These are phyloP conservation scores for Lanmaoa pseudosensibilis DNA, from an alignment of 768 basidiomycete genomes.

Conservation along the genomic window DNA sequence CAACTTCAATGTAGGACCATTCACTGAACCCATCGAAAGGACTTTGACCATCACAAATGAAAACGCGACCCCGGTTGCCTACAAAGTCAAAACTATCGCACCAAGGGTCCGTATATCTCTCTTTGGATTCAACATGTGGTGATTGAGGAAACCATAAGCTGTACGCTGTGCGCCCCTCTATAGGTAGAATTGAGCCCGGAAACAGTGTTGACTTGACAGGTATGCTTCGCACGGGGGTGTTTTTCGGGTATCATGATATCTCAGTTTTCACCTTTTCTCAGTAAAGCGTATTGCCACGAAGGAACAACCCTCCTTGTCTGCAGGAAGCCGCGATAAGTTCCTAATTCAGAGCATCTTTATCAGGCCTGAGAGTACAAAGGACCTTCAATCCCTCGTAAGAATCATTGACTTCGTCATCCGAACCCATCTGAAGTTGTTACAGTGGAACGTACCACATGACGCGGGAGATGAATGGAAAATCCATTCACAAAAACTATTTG, in stretches of 20 bases:
- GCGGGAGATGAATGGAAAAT: background rate
- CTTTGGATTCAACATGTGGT: background rate
- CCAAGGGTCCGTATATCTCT: conserved; percentile 63
- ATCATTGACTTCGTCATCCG: no score
- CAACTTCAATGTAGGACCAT: conserved; percentile 80
- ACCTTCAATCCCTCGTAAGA: no score
- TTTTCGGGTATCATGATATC: background rate
- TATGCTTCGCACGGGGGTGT: conserved; percentile 38
- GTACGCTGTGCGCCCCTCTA: conserved; percentile 91
- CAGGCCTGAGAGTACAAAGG: conserved; percentile 71
- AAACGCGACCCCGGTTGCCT: conserved; percentile 84
- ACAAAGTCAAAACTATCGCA: conserved; percentile 98
- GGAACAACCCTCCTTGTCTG: conserved; percentile 70
- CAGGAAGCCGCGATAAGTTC: conserved; percentile 99
- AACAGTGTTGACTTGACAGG: conserved; percentile 88
- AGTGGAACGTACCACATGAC: no score
- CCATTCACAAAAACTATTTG: background rate
- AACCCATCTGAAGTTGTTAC: conserved; percentile 41
- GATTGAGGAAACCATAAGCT: conserved; percentile 44
- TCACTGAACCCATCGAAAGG: conserved; percentile 82
- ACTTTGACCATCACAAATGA: conserved; percentile 78
- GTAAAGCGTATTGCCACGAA: conserved; percentile 92
- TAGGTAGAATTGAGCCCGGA: conserved; percentile 86
- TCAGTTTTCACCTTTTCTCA: conserved; percentile 28
- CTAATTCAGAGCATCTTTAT: conserved; percentile 90